A percentile compares a stretch with the other conserved stretches of the same genome.
Evolutionary conservation across 1,284 basidiomycete species (phyloP).

Genomic region (Inonotus obliquus): DNA sequence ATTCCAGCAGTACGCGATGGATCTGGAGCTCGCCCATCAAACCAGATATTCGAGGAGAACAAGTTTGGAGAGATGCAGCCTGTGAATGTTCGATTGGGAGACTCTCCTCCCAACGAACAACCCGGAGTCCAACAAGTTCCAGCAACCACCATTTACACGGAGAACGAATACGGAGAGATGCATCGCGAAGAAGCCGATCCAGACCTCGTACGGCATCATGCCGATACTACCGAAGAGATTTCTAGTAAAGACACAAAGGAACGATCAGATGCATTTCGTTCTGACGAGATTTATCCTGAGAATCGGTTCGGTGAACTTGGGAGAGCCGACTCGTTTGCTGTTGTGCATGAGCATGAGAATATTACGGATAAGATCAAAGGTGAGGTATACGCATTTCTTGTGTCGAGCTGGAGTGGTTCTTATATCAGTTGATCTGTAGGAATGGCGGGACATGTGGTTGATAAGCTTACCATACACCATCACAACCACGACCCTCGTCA

Average conservation of each 20-base stretch:
- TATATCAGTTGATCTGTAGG: neutral
- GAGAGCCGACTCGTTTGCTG: slow-evolving; percentile 11
- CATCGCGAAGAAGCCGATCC: slow-evolving; percentile 8
- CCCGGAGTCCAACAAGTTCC: neutral
- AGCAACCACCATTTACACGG: neutral
- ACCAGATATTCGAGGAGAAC: slow-evolving; percentile 13
- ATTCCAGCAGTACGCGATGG: neutral
- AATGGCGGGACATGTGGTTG: slow-evolving; percentile 12
- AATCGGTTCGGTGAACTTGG: slow-evolving; percentile 19
- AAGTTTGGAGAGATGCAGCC: slow-evolving; percentile 12
- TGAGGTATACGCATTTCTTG: neutral
- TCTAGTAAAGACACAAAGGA: slow-evolving; percentile 9
- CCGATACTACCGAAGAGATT: neutral
- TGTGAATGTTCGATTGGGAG: neutral
- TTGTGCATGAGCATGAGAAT: neutral
- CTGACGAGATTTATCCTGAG: slow-evolving; percentile 15
- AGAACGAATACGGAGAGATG: slow-evolving; percentile 11
- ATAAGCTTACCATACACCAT: slow-evolving; percentile 14
- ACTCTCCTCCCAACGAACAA: neutral
- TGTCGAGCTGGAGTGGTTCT: neutral
- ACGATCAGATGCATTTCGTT: neutral
- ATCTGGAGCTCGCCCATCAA: neutral
- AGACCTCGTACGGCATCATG: neutral
- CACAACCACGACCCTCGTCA: slow-evolving; percentile 7
- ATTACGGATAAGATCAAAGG: slow-evolving; percentile 11